Evolutionary conservation across 2,329 filamentous ascomycete species (phyloP).

Genomic region (Alternaria sp.): DNA sequence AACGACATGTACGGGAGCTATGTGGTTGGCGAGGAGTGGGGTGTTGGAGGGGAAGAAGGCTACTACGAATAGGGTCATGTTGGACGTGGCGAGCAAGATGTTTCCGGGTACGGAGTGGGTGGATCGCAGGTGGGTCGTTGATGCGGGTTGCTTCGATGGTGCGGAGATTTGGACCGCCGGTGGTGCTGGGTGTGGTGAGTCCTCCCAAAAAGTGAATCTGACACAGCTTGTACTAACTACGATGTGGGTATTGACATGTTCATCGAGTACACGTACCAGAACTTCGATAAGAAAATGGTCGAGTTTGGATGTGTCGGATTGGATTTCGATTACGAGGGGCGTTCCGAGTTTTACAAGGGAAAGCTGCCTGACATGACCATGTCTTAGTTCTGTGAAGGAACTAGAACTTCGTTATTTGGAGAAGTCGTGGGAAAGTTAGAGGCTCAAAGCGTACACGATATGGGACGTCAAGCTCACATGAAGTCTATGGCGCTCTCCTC

Average conservation of each 20-base stretch:
- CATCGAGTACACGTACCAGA: conserved; percentile 31
- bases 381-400: background rate
- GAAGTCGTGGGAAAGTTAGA: background rate
- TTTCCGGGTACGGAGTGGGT: conserved; percentile 50
- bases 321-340: conserved; percentile 29
- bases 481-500: no score
- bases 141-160: conserved; percentile 34
- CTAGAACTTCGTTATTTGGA: no score
- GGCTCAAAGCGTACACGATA: no score
- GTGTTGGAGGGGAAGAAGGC: conserved; percentile 50
- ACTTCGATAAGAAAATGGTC: conserved; percentile 31
- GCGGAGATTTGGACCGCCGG: conserved; percentile 53
- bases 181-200: conserved; percentile 49
- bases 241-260: conserved; percentile 35
- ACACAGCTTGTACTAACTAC: conserved; percentile 2
- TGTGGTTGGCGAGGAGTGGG: conserved; percentile 52
- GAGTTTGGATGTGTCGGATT: conserved; percentile 17
- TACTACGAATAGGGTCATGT: conserved; percentile 50
- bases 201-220: background rate
- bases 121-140: conserved; percentile 52
- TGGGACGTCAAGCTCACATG: no score
- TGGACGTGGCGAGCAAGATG: conserved; percentile 37
- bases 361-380: background rate
- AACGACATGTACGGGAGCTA: conserved; percentile 51
- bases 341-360: conserved; percentile 23